phyloP scores from a whole-genome alignment of 306 rosid species.

The Calophaca sinica region DNA sequence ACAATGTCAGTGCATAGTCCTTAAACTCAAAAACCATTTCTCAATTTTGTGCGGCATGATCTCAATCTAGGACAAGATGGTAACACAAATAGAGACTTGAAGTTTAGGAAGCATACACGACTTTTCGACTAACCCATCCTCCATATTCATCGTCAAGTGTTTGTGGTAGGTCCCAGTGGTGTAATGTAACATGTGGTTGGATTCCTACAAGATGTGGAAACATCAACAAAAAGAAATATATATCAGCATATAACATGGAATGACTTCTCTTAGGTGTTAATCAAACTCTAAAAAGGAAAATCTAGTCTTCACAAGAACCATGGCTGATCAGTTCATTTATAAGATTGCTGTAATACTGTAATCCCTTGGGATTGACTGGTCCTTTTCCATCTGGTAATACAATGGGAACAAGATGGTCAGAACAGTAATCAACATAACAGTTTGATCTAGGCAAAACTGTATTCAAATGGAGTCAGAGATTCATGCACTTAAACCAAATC shows the following conservation, averaged over 20 bases:
- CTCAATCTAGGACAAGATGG: background rate
- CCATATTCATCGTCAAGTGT: constrained; percentile 77
- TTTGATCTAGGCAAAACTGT: constrained; percentile 1
- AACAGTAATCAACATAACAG: background rate
- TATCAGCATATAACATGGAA: constrained; percentile 8
- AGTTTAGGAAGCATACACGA: constrained; percentile 55
- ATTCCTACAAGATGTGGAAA: constrained; percentile 57
- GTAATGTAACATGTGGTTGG: constrained; percentile 76
- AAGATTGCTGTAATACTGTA: constrained; percentile 69
- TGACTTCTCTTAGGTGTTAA: background rate
- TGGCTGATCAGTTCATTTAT: constrained; percentile 63
- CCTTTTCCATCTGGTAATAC: constrained; percentile 70
- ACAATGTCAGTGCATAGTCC: too few relatives aligned
- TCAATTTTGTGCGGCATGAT: background rate
- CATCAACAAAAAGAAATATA: background rate
- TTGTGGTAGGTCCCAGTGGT: constrained; percentile 71
- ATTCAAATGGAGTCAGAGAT: too few relatives aligned
- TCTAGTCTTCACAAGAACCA: constrained; percentile 44
- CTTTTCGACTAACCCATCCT: constrained; percentile 71
- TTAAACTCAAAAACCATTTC: background rate
- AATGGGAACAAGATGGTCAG: constrained; percentile 20
- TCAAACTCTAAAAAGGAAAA: background rate
- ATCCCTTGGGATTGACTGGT: constrained; percentile 67
- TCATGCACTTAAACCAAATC: background rate
- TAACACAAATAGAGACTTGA: background rate